phyloP scores from a whole-genome alignment of 1,284 basidiomycete species.

The Apiotrichum gracile region DNA sequence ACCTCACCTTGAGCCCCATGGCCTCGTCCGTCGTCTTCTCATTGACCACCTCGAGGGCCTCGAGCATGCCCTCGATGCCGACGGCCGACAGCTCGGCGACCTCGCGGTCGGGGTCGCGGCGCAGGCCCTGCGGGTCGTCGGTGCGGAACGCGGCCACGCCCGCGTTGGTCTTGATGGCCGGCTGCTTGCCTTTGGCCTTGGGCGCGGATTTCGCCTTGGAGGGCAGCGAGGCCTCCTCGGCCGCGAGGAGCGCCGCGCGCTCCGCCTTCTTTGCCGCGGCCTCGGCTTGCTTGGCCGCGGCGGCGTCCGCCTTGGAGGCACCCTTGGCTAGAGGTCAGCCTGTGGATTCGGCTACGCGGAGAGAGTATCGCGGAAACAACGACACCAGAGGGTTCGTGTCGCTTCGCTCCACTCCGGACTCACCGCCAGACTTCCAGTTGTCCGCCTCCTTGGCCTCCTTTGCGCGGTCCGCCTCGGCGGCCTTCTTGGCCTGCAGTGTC shows the following conservation, averaged over 20 bases:
- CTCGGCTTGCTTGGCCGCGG: constrained; percentile 51
- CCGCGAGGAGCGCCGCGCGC: constrained; percentile 55
- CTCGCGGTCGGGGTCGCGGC: constrained; percentile 38
- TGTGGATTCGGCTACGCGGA: neutral
- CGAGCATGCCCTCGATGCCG: constrained; percentile 87
- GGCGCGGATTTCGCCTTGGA: constrained; percentile 57
- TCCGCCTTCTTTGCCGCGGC: constrained; percentile 52
- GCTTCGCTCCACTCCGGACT: constrained; percentile 28
- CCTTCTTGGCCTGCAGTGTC: constrained; percentile 55
- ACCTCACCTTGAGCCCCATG: constrained; percentile 54
- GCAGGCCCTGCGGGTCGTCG: constrained; percentile 64
- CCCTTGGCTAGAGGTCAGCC: constrained; percentile 12
- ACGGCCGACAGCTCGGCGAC: constrained; percentile 70
- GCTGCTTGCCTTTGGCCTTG: constrained; percentile 35
- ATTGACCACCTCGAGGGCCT: constrained; percentile 80
- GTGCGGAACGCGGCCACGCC: constrained; percentile 31
- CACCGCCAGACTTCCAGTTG: constrained; percentile 67
- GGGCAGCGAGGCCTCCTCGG: constrained; percentile 69
- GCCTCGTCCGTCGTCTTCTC: constrained; percentile 90
- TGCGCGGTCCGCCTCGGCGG: constrained; percentile 20
- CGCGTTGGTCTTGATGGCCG: constrained; percentile 21
- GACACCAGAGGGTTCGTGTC: neutral
- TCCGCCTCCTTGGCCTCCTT: constrained; percentile 61
- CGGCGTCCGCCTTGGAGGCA: constrained; percentile 1
- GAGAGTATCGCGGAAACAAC: no score